Base-by-base conservation (phyloP, 148 eudicot species). In the Cornus controversa region DNA sequence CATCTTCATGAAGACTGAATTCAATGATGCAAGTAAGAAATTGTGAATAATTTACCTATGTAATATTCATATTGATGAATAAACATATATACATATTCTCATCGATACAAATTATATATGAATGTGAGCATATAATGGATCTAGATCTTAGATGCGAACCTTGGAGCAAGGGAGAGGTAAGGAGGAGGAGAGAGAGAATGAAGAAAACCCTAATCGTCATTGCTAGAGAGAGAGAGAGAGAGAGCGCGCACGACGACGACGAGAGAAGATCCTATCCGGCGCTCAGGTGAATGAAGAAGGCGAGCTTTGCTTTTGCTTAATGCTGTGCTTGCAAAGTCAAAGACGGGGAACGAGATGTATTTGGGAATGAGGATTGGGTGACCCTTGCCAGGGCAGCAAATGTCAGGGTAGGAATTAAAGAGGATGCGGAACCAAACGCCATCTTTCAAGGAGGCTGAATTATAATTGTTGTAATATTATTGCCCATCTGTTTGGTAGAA, bases 121-220 rank as follows among this genome's bases (percentile, higher is more conserved):
- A 50, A 15, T 50, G 1, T 40, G 45, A 50, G 42, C 15, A 65
- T 22, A 0, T 53, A 58, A 28, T 66, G 20, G 13, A 62, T 66
- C 63, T 25, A 54, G 26, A 63, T 66, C 73, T 62, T 67, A 84
- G 69, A 72, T 45, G 24, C 71, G 25, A 74, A 94, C 98, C 98
- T 78, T 92, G 97, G 54, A 91, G 89, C 28, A 88, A 83, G 8
- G 92, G 89, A 60, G 93, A 84, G 5, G 93, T 90, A 34, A 92
- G 72, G 47, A 92, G 87, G 70, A 94, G 89, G 22, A 94, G 80
- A 54, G 95, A 76, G 80, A 94, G 82, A 75, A 82, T 8, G 50
- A 80, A 80, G 69, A 86, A 86, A 82, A 87, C 86, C 89, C 89
- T 86, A 85, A 87, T 83, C 84, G 74, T 77, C 91, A 87, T 89